Base-by-base conservation (phyloP, 2,329 filamentous ascomycete species). In the Aureobasidium lini region DNA sequence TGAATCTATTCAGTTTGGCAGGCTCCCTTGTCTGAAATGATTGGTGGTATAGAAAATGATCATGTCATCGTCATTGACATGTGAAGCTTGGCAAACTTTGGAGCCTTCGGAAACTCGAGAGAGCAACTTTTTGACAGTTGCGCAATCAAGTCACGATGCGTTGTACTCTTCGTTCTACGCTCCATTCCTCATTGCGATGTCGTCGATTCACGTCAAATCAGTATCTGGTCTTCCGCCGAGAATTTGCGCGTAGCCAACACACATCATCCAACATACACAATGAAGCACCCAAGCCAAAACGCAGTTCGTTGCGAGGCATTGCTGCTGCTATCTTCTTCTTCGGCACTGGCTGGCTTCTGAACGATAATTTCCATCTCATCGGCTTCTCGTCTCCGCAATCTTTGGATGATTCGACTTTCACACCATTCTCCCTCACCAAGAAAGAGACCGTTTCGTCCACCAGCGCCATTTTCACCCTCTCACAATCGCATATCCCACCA, bases 401-500 rank as follows among this genome's bases (percentile, higher is more conserved):
- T 29, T 66, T 90, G 61, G 85, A 88, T 73, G 71, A 76, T 13
- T 75, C 77, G 59, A 79, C 76, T 28, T 91, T 90, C 72, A 80
- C 80, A 37, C 81, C 83, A 3, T 92, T 88, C 73, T 82, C 78
- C 29, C 80, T 94, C 63, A 76, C 81, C 15, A 72, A 77, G 29
- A 83, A 82, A 64, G 80, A 87, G 52, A 73, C 77, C 28, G 80
- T 90, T 44, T 88, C 88, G 0, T 79, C 83, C 1, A 85, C 84
- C 0, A 85, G 83, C 60, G 84, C 88, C 66, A 80, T 93, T 64
- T 81, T 93, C 64, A 87, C 84, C 8, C 72, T 92, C 29, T 37
- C 52, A 15, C 40, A 47, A 29, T 31, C 52, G 10, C 46, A 54
- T n/a, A 48, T 50, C 9, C 43, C 52, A 10, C 36, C 36, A 4